Base-by-base conservation (phyloP, 371 early-diverging fungal genomes). In the Dichotomocladium elegans region DNA sequence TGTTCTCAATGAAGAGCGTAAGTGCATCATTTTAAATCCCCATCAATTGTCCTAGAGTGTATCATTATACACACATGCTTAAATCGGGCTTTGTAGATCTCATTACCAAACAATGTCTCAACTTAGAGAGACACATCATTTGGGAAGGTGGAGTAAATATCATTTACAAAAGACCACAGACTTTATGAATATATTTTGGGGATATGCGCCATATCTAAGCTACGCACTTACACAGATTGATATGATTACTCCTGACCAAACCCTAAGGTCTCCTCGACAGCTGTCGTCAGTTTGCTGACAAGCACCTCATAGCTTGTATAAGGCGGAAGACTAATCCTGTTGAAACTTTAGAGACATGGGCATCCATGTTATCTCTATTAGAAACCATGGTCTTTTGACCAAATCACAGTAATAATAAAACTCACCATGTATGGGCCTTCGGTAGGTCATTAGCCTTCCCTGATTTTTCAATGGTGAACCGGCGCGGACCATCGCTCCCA, bases 401-500 rank as follows among this genome's bases (percentile, higher is more conserved):
- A 19, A 27, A 24, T 27, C 24, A 21, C 9, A 33, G 34, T 33
- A 33, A 33, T 33, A 43, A 17, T 4, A 15, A 11, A 33, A 49
- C 63, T 68, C 77, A 86, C 89, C 96, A 97, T 6, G 98, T 96
- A 66, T 97, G 98, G n/a, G 85, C 81, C 71, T 94, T 94, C 10
- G 98, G 98, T 51, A 97, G 68, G 41, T 83, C 81, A 11, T 80
- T 76, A 11, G 85, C 72, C 46, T 91, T 91, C 12, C 95, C 96
- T 1, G 85, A 66, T 73, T 94, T 96, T 63, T 98, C 96, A 54
- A 99, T 93, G 4, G 93, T 93, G 66, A 99, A 99, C 50, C 94
- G 80, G 45, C 96, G 79, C 10, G 95, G 93, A 0, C 97, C 98
- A 72, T 96, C 96, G 54, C 87, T 89, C 24, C 99, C 96, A 71